These are phyloP conservation scores for Entomortierella parvispora DNA, from an alignment of 192 early-diverging fungal species.

Conservation along the genomic window DNA sequence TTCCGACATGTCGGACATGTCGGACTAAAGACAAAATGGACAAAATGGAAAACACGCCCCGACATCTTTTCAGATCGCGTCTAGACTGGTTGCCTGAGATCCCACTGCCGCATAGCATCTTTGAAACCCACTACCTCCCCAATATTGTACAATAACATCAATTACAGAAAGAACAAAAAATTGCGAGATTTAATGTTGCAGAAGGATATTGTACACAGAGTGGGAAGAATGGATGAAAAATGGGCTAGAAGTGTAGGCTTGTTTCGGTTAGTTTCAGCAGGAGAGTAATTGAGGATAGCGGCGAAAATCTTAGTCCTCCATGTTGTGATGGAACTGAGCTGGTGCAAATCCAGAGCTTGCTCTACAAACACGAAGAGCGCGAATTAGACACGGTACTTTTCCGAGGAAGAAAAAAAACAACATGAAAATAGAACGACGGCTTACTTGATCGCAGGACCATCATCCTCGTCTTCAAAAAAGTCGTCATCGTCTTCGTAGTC, in stretches of 20 bases:
- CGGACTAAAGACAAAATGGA: neutral
- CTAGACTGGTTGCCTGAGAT: neutral
- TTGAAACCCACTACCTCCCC: no score
- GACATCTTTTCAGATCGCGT: neutral
- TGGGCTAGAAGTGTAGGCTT: no score
- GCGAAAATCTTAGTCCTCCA: neutral
- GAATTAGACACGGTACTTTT: neutral
- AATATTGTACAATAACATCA: no score
- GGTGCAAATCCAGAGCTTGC: constrained; percentile 40
- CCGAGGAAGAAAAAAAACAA: neutral
- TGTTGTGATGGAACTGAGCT: constrained; percentile 20
- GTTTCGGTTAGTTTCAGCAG: no score
- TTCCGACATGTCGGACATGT: constrained; percentile 43
- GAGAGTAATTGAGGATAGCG: no score
- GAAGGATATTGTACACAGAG: no score
- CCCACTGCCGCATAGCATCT: no score
- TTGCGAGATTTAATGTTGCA: no score
- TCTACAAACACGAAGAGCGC: constrained; percentile 1
- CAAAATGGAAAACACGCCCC: neutral
- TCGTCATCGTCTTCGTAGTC: constrained; percentile 9
- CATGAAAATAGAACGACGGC: neutral
- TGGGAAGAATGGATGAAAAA: no score
- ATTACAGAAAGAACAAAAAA: no score
- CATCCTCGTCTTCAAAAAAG: neutral
- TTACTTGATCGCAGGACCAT: constrained; percentile 22